phyloP scores from a whole-genome alignment of 148 eudicot genomes.

The Cornus suecica region DNA sequence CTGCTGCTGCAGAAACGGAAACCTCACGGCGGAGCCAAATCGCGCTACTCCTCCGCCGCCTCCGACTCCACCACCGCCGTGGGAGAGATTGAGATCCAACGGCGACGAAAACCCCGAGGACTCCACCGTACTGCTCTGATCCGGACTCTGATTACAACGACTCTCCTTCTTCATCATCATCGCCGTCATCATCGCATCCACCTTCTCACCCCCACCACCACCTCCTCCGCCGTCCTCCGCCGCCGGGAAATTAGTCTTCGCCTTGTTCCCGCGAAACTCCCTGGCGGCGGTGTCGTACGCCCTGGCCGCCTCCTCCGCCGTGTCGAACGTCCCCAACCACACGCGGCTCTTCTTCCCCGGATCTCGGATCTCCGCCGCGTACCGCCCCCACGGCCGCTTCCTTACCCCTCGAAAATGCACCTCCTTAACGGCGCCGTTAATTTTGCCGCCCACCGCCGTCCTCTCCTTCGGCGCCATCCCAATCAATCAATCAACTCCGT shows the following conservation, averaged over 20 bases:
- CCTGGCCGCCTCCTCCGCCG: slow-evolving; percentile 70
- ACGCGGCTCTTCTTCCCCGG: slow-evolving; percentile 65
- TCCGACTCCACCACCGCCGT: not conserved
- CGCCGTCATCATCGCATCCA: not conserved
- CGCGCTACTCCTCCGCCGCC: not conserved
- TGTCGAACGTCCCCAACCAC: slow-evolving; percentile 78
- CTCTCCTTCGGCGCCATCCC: slow-evolving; percentile 25
- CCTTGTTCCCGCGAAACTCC: slow-evolving; percentile 65
- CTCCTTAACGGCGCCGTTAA: slow-evolving; percentile 19
- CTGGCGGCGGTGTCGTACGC: slow-evolving; percentile 82
- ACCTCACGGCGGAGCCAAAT: not conserved
- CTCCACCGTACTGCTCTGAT: slow-evolving; percentile 57
- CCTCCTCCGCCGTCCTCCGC: slow-evolving; percentile 24
- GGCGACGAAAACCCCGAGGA: slow-evolving; percentile 27
- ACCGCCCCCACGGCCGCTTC: slow-evolving; percentile 73
- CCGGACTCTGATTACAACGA: slow-evolving; percentile 30
- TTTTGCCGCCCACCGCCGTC: slow-evolving; percentile 14
- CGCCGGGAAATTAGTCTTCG: slow-evolving; percentile 57
- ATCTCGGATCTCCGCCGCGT: slow-evolving; percentile 79
- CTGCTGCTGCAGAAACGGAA: slow-evolving; percentile 13
- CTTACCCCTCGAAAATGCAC: slow-evolving; percentile 60
- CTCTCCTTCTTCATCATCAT: no score
- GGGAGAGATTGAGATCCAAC: slow-evolving; percentile 39
- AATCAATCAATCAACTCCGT: no score
- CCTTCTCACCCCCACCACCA: not conserved